Evolutionary conservation across 2,329 filamentous ascomycete genomes (phyloP).

Genomic region (Colletotrichum lentis): DNA sequence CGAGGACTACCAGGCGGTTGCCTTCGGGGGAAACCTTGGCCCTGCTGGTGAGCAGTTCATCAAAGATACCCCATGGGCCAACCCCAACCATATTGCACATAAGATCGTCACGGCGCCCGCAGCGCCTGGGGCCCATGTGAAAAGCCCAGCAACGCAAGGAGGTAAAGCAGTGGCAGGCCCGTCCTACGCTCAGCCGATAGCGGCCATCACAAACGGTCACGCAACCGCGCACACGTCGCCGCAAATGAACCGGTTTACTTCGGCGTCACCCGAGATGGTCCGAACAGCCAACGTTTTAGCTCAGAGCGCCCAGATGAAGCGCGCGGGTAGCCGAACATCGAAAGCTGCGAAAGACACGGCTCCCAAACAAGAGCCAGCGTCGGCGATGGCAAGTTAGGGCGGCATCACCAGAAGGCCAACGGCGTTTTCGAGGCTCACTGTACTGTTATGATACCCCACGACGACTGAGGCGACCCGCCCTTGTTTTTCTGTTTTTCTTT

Average conservation of each 20-base stretch:
- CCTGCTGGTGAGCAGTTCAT: slow-evolving; percentile 86
- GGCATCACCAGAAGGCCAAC: slow-evolving; percentile 29
- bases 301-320: slow-evolving; percentile 37
- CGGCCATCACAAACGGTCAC: slow-evolving; percentile 31
- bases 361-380: slow-evolving; percentile 35
- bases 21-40: slow-evolving; percentile 60
- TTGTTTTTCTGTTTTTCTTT: background rate
- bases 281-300: slow-evolving; percentile 35
- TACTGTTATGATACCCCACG: slow-evolving; percentile 39
- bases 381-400: slow-evolving; percentile 37
- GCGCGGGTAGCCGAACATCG: slow-evolving; percentile 34
- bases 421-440: slow-evolving; percentile 38
- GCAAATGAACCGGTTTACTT: slow-evolving; percentile 26
- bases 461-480: slow-evolving; percentile 33
- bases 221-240: slow-evolving; percentile 16
- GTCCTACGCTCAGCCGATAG: slow-evolving; percentile 12
- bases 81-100: slow-evolving; percentile 81
- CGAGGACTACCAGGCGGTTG: slow-evolving; percentile 58
- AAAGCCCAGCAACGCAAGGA: slow-evolving; percentile 33
- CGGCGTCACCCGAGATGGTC: slow-evolving; percentile 36
- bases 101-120: slow-evolving; percentile 53
- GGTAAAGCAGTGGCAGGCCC: slow-evolving; percentile 24
- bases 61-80: slow-evolving; percentile 91
- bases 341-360: slow-evolving; percentile 36
- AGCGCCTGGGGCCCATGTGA: slow-evolving; percentile 30